Evolutionary conservation across 345 rosid species (phyloP).

Genomic region (Excoecaria agallocha): DNA sequence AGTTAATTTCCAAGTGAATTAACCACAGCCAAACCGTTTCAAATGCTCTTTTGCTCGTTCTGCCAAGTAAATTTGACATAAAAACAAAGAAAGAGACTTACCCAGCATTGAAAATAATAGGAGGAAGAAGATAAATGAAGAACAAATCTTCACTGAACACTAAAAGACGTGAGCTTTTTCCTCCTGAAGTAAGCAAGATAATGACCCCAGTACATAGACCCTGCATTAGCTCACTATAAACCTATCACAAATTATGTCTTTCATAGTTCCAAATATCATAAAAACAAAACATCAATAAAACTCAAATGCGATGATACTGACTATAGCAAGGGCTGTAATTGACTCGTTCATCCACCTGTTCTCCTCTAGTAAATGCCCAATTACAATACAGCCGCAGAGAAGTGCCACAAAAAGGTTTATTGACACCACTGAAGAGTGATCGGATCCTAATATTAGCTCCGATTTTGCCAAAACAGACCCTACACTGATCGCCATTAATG

Average conservation of each 20-base stretch:
- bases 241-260: neutral
- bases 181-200: constrained; percentile 71
- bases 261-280: neutral
- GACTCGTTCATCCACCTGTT: constrained; percentile 90
- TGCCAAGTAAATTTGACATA: neutral
- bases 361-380: constrained; percentile 88
- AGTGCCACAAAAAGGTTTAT: constrained; percentile 88
- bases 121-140: constrained; percentile 98
- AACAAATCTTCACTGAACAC: constrained; percentile 96
- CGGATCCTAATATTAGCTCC: constrained; percentile 38
- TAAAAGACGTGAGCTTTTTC: constrained; percentile 76
- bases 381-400: constrained; percentile 75
- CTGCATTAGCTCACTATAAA: constrained; percentile 36
- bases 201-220: constrained; percentile 85
- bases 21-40: no score
- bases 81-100: constrained; percentile 24
- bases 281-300: neutral
- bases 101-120: constrained; percentile 98
- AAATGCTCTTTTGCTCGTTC: no score
- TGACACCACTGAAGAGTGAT: constrained; percentile 75
- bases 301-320: constrained; percentile 29
- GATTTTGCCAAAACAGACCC: constrained; percentile 6
- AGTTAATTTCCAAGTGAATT: no score
- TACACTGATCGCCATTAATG: constrained; percentile 10
- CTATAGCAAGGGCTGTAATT: constrained; percentile 85